phyloP scores from a whole-genome alignment of 805 yeast species.

The Tetrapisispora taiwanensis region DNA sequence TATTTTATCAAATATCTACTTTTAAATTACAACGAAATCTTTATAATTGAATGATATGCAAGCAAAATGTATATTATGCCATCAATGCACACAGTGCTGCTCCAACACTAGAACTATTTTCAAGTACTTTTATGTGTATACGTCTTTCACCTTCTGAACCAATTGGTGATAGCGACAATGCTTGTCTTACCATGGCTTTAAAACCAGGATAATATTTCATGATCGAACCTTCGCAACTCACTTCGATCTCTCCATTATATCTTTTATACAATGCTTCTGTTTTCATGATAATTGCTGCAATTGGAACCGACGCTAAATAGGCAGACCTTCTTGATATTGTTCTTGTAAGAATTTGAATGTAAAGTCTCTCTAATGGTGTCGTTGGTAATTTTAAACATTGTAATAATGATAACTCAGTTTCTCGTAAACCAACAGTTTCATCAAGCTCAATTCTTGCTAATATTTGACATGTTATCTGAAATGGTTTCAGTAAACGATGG shows the following conservation, averaged over 20 bases:
- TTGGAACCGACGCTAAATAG: constrained; percentile 74
- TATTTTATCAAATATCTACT: too few relatives aligned
- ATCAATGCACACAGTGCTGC: constrained; percentile 82
- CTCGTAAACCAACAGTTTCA: constrained; percentile 59
- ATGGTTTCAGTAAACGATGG: constrained; percentile 64
- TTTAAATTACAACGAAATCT: too few relatives aligned
- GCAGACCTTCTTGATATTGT: constrained; percentile 85
- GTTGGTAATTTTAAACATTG: constrained; percentile 64
- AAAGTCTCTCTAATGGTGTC: constrained; percentile 56
- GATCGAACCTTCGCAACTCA: constrained; percentile 94
- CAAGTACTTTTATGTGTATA: constrained; percentile 68
- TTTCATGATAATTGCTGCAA: constrained; percentile 68
- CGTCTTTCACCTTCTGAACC: constrained; percentile 69
- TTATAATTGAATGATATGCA: too few relatives aligned
- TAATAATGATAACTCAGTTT: constrained; percentile 56
- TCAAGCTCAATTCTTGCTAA: constrained; percentile 81
- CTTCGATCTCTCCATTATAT: constrained; percentile 67
- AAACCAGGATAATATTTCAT: constrained; percentile 90
- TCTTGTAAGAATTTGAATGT: constrained; percentile 64
- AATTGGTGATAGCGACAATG: constrained; percentile 56
- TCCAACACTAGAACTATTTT: constrained; percentile 95
- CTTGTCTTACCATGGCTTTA: constrained; percentile 69
- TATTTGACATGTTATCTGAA: constrained; percentile 70
- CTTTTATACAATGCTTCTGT: constrained; percentile 49
- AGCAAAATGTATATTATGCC: too few relatives aligned